Percentiles rank a stretch among this genome's conserved stretches.
Conservation (phyloP, 805 yeast species). For the Hemisphaericaspora nanyangensis region DNA sequence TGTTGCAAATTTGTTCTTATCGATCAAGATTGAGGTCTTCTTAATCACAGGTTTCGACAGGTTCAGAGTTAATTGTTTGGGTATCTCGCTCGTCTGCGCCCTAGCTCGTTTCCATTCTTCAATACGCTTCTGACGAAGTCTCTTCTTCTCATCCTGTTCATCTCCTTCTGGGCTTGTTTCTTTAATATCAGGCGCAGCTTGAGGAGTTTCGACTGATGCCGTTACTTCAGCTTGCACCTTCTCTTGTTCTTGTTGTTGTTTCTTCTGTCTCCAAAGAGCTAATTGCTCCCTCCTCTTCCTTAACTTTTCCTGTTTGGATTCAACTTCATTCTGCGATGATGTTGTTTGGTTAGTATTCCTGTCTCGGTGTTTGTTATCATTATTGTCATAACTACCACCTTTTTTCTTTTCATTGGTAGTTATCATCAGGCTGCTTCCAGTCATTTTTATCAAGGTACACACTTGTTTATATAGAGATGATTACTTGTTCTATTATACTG, state of each 20-base stretch:
- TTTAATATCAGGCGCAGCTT: not conserved
- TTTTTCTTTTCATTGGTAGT: too few species aligned
- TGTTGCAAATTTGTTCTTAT: slow-evolving; percentile 4
- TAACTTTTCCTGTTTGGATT: slow-evolving; percentile 30
- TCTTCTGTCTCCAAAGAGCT: slow-evolving; percentile 59
- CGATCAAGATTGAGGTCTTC: slow-evolving; percentile 7
- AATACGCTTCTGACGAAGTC: slow-evolving; percentile 35
- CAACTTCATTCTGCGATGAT: slow-evolving; percentile 9
- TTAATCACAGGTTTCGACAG: not conserved
- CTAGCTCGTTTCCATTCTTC: slow-evolving; percentile 51
- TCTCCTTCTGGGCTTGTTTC: not conserved
- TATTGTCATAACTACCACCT: too few species aligned
- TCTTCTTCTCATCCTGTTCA: slow-evolving; percentile 13
- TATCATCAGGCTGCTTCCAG: too few species aligned
- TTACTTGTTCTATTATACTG: too few species aligned
- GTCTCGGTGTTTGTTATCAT: slow-evolving; percentile 3
- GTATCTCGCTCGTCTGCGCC: slow-evolving; percentile 3
- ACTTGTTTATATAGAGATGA: too few species aligned
- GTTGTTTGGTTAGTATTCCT: slow-evolving; percentile 12
- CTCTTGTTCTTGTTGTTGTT: slow-evolving; percentile 27
- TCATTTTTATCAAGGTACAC: too few species aligned
- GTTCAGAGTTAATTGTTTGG: not conserved
- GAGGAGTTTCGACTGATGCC: not conserved
- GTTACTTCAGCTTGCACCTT: not conserved
- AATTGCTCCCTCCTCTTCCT: slow-evolving; percentile 47